These are phyloP conservation scores for Arthrobotrys musiformis DNA, from an alignment of 2,329 filamentous ascomycete genomes.

Conservation along the genomic window DNA sequence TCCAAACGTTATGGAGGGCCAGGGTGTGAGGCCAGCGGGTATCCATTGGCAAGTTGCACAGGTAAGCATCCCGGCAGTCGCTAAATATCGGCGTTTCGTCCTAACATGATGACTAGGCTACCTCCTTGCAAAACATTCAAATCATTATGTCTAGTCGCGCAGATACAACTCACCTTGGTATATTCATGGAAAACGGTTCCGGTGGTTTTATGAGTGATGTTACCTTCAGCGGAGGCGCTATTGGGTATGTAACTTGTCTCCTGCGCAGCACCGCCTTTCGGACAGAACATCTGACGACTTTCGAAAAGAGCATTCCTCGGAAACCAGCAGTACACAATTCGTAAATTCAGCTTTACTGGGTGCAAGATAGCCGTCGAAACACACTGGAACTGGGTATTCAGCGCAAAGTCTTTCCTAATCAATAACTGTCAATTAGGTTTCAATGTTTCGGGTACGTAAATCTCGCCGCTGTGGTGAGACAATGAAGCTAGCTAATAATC, in stretches of 20 bases:
- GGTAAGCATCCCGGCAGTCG: not conserved
- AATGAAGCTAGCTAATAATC: not conserved
- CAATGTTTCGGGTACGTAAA: constrained; percentile 21
- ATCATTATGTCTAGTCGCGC: constrained; percentile 63
- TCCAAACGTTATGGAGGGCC: constrained; percentile 63
- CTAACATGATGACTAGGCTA: constrained; percentile 65
- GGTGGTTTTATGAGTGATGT: constrained; percentile 86
- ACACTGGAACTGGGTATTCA: constrained; percentile 77
- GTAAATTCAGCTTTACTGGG: constrained; percentile 82
- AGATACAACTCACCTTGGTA: constrained; percentile 64
- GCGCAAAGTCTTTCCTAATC: constrained; percentile 22
- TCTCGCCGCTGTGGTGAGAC: no score
- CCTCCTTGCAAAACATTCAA: constrained; percentile 70
- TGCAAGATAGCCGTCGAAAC: constrained; percentile 84
- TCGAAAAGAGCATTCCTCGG: constrained; percentile 66
- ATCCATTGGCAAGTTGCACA: constrained; percentile 76
- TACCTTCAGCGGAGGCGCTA: constrained; percentile 81
- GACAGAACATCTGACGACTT: not conserved
- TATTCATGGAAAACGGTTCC: constrained; percentile 73
- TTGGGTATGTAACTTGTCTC: constrained; percentile 65
- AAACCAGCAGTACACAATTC: constrained; percentile 79
- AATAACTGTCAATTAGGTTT: constrained; percentile 22
- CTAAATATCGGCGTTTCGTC: not conserved
- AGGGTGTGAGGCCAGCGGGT: constrained; percentile 60
- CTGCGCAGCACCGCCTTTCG: not conserved